Evolutionary conservation across 371 early-diverging fungal species (phyloP).

Genomic region (Lichtheimia ornata): DNA sequence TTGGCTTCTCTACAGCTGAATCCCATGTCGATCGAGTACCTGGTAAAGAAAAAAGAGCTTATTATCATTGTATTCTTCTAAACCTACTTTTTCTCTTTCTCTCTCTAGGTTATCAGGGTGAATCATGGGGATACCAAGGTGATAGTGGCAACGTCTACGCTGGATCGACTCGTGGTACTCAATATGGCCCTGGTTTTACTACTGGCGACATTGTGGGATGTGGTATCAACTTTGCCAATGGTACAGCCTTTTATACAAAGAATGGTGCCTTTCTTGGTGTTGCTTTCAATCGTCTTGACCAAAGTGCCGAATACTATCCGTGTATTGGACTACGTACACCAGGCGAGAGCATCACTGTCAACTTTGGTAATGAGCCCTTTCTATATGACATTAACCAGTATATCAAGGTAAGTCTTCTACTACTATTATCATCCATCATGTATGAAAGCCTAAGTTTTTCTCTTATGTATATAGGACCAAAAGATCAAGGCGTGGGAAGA

Average conservation of each 20-base stretch:
- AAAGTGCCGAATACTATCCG: slow-evolving; percentile 64
- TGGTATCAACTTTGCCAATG: slow-evolving; percentile 80
- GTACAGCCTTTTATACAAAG: slow-evolving; percentile 84
- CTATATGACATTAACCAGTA: slow-evolving; percentile 82
- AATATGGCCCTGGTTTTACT: slow-evolving; percentile 87
- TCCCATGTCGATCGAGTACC: neutral
- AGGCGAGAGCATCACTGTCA: slow-evolving; percentile 80
- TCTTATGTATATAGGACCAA: neutral
- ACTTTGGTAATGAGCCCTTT: slow-evolving; percentile 87
- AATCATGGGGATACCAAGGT: slow-evolving; percentile 87
- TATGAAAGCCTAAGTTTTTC: neutral
- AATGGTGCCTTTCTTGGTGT: slow-evolving; percentile 83
- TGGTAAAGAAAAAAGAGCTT: neutral
- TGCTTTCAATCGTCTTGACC: slow-evolving; percentile 38
- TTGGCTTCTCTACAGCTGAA: slow-evolving; percentile 79
- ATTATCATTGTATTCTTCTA: no score
- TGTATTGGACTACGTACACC: slow-evolving; percentile 86
- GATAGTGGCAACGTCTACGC: slow-evolving; percentile 86
- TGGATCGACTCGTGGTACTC: slow-evolving; percentile 75
- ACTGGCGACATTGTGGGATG: slow-evolving; percentile 94
- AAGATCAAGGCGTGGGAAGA: slow-evolving; percentile 5
- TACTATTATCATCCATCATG: neutral
- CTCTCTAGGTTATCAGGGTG: slow-evolving; percentile 75
- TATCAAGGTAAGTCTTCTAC: slow-evolving; percentile 42
- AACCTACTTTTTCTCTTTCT: neutral